Conservation (phyloP, 768 basidiomycete species). For the Hericium alpestre region DNA sequence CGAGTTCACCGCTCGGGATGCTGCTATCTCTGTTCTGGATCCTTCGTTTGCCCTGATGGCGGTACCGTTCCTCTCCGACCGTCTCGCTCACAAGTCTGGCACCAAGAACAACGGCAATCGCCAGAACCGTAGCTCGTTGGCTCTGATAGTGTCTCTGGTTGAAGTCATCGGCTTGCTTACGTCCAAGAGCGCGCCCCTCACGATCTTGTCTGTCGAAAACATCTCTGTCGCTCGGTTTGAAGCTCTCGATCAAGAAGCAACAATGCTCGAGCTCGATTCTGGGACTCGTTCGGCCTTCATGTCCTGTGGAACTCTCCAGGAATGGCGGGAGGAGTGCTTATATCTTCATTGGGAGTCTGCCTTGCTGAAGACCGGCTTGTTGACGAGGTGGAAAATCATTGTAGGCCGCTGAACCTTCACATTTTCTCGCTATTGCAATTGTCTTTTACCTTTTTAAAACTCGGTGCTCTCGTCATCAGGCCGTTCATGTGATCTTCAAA, state of each 20-base stretch:
- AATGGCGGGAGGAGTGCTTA: conserved; percentile 39
- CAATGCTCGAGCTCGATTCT: background rate
- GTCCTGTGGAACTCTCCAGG: conserved; percentile 20
- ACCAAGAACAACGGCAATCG: background rate
- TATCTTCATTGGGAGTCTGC: conserved; percentile 42
- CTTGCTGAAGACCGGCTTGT: conserved; percentile 31
- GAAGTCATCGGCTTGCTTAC: background rate
- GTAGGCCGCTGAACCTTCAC: conserved; percentile 5
- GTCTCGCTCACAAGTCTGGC: background rate
- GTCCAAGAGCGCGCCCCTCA: background rate
- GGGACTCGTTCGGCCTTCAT: conserved; percentile 16
- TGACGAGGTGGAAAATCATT: conserved; percentile 39
- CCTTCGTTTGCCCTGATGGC: background rate
- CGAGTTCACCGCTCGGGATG: background rate
- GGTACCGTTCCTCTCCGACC: background rate
- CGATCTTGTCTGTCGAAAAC: background rate
- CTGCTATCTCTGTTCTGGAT: background rate
- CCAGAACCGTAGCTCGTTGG: background rate
- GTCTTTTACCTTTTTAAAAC: background rate
- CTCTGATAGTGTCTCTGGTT: background rate
- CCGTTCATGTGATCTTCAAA: background rate
- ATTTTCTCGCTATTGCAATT: background rate
- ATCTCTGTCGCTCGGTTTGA: background rate
- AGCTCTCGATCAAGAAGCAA: background rate
- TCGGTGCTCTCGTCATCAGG: background rate